Conservation (phyloP, 176 grass and related monocot species). For the Bolboschoenus planiculmis region DNA sequence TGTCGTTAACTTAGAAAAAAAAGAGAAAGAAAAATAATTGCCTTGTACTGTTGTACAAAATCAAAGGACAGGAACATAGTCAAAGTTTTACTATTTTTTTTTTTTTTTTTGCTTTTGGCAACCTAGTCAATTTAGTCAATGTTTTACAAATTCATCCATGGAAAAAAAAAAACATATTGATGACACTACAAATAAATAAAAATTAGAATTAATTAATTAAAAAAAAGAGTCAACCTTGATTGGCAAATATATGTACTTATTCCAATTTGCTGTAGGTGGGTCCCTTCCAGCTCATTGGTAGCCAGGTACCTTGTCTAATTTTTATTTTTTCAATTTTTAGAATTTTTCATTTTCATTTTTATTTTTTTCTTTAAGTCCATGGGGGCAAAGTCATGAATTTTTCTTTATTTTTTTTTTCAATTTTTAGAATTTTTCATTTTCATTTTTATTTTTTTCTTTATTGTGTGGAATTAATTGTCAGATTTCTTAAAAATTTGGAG, state of each 20-base stretch:
- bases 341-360: not conserved
- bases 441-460: not conserved
- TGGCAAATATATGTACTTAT: not conserved
- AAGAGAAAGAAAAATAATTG: too few relatives aligned
- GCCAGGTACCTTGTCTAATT: not conserved
- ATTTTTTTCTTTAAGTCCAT: not conserved
- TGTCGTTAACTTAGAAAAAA: not conserved
- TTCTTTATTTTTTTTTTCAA: not conserved
- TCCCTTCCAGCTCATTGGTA: not conserved
- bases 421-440: not conserved
- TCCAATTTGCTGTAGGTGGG: not conserved
- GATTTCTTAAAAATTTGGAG: too few relatives aligned
- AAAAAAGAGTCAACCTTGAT: not conserved
- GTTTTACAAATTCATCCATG: not conserved
- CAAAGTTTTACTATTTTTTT: not conserved
- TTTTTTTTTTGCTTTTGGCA: not conserved
- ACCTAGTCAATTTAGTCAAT: not conserved
- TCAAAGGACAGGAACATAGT: not conserved
- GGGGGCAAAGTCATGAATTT: not conserved
- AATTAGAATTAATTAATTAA: not conserved
- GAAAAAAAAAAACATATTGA: not conserved
- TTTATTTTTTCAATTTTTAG: not conserved
- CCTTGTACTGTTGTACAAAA: too few relatives aligned
- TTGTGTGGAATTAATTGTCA: too few relatives aligned
- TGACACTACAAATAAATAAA: not conserved